Percentiles rank a stretch among this genome's conserved stretches.
Conservation (phyloP, 371 early-diverging fungal species). For the Rhizopus stolonifer region DNA sequence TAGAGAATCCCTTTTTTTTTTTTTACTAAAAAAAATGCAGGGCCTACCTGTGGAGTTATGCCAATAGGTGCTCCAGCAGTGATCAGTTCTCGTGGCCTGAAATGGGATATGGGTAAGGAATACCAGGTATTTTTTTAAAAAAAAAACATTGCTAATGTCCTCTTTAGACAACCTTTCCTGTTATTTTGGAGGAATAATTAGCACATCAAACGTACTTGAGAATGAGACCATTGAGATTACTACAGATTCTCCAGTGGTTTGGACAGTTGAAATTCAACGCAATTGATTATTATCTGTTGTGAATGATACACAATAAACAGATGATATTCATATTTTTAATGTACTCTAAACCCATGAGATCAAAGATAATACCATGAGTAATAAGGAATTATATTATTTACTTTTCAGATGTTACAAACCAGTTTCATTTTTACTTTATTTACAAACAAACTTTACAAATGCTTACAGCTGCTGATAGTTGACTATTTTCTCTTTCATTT, state of each 20-base stretch:
- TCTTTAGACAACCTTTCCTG: constrained; percentile 24
- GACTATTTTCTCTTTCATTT: too few species aligned
- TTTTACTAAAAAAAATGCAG: constrained; percentile 11
- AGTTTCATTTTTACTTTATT: too few species aligned
- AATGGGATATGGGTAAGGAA: constrained; percentile 81
- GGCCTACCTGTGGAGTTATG: constrained; percentile 88
- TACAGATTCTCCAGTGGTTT: constrained; percentile 70
- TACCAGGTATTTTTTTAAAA: not conserved
- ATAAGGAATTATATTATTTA: too few species aligned
- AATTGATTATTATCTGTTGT: too few species aligned
- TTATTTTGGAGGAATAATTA: constrained; percentile 70
- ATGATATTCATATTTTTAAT: too few species aligned
- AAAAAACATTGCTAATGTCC: not conserved
- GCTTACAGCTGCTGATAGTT: too few species aligned
- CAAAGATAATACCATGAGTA: too few species aligned
- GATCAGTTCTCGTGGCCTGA: constrained; percentile 73
- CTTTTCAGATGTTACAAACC: too few species aligned
- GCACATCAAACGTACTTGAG: constrained; percentile 76
- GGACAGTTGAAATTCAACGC: constrained; percentile 75
- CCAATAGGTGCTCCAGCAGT: constrained; percentile 71
- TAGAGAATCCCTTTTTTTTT: not conserved
- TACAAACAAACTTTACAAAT: too few species aligned
- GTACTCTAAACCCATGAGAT: too few species aligned
- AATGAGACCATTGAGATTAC: constrained; percentile 56
- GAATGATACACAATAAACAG: too few species aligned